phyloP scores from a whole-genome alignment of 768 basidiomycete species.

The Kwoniella bestiolae region DNA sequence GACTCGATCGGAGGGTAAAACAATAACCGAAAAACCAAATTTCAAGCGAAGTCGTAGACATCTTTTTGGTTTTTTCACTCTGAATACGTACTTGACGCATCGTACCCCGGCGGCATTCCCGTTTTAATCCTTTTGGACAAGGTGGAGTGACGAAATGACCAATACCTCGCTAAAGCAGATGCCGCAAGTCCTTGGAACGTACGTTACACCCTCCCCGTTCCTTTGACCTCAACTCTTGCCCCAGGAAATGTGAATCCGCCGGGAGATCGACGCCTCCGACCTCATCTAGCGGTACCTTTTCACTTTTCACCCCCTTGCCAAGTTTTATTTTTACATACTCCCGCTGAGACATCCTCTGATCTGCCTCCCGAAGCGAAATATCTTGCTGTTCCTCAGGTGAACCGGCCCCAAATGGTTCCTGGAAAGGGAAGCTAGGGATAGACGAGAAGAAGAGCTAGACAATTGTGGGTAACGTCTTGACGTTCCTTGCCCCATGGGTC shows the following conservation, averaged over 20 bases:
- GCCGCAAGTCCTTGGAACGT: neutral
- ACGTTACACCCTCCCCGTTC: slow-evolving; percentile 2
- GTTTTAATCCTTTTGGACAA: neutral
- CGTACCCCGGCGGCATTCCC: slow-evolving; percentile 2
- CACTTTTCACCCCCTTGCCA: neutral
- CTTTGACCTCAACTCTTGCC: neutral
- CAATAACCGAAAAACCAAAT: neutral
- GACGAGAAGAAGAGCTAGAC: neutral
- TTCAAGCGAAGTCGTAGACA: too few relatives aligned
- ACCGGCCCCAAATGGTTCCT: slow-evolving; percentile 3
- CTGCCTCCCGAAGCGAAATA: too few relatives aligned
- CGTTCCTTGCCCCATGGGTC: slow-evolving; percentile 23
- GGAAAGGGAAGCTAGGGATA: neutral
- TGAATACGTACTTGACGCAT: neutral
- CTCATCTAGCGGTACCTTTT: slow-evolving; percentile 11
- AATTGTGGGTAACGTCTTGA: neutral
- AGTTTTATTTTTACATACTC: neutral
- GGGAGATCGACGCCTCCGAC: slow-evolving; percentile 21
- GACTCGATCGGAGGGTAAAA: neutral
- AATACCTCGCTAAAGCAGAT: neutral
- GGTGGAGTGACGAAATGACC: neutral
- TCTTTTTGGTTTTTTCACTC: too few relatives aligned
- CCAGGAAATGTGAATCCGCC: slow-evolving; percentile 3
- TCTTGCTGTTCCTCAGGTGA: neutral
- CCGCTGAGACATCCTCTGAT: too few relatives aligned